Evolutionary conservation across 2,329 filamentous ascomycete species (phyloP).

Genomic region (Chaetoscypha palmicola): DNA sequence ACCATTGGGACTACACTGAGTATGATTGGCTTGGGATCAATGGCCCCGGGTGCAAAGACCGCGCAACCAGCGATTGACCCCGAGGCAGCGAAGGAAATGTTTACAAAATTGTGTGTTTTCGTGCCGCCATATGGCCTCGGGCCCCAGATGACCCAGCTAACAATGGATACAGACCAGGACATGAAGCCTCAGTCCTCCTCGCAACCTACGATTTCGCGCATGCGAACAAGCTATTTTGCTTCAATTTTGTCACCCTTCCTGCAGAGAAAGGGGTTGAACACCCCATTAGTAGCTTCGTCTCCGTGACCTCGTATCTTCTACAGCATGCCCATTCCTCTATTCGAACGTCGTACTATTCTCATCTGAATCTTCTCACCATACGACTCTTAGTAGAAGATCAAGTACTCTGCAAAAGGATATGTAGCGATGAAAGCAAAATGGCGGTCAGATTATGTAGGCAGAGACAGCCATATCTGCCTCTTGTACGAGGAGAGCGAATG

Average conservation of each 20-base stretch:
- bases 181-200: constrained; percentile 72
- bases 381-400: constrained; percentile 84
- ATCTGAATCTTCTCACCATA: constrained; percentile 77
- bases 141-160: too few relatives aligned
- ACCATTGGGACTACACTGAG: constrained; percentile 70
- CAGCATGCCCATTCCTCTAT: constrained; percentile 85
- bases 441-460: constrained; percentile 82
- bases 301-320: constrained; percentile 83
- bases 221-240: constrained; percentile 91
- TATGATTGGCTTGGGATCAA: constrained; percentile 75
- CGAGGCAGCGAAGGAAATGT: constrained; percentile 76
- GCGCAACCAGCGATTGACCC: constrained; percentile 58
- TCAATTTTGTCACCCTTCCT: constrained; percentile 64
- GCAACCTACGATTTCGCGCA: constrained; percentile 89
- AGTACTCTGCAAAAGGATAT: constrained; percentile 73
- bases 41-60: constrained; percentile 62
- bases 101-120: constrained; percentile 63
- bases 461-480: constrained; percentile 74
- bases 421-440: constrained; percentile 67
- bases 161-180: constrained; percentile 54
- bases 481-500: constrained; percentile 64
- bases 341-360: constrained; percentile 73
- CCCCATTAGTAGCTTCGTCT: constrained; percentile 76
- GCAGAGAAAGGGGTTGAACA: constrained; percentile 60
- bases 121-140: not conserved